Conservation (phyloP, 352 stramenopile genomes). For the Pythium rhizo-oryzae region DNA sequence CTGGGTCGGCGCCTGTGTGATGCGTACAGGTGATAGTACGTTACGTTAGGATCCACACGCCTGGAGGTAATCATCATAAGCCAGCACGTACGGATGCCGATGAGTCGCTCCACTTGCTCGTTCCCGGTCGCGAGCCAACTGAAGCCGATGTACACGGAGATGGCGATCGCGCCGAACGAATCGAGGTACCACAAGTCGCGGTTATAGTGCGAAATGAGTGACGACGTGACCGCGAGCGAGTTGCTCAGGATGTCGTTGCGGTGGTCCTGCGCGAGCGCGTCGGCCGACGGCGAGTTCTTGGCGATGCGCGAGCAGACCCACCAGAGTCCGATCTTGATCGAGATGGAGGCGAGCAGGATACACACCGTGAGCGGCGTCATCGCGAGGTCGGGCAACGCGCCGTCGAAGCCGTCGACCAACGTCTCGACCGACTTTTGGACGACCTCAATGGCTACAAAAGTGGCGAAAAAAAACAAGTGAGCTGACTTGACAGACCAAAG, state of each 20-base stretch:
- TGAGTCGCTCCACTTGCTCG: constrained; percentile 93
- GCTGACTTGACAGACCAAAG: too few relatives aligned
- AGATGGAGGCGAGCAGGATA: constrained; percentile 73
- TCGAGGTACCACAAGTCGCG: constrained; percentile 93
- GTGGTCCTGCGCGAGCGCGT: constrained; percentile 93
- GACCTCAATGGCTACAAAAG: constrained; percentile 89
- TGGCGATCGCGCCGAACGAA: constrained; percentile 93
- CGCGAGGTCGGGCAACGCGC: constrained; percentile 63
- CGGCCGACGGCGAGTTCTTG: constrained; percentile 66
- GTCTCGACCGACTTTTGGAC: constrained; percentile 92
- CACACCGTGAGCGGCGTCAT: constrained; percentile 67
- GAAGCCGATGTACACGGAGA: constrained; percentile 96
- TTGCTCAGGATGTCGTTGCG: constrained; percentile 98
- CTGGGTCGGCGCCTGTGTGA: constrained; percentile 12
- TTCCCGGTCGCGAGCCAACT: constrained; percentile 96
- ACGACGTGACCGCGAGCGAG: constrained; percentile 87
- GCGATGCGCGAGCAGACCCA: constrained; percentile 75
- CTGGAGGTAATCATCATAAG: too few relatives aligned
- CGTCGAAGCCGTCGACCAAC: constrained; percentile 71
- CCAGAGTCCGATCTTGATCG: constrained; percentile 86
- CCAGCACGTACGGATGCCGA: constrained; percentile 83
- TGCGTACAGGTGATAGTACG: too few relatives aligned
- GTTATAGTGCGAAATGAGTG: constrained; percentile 59
- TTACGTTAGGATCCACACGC: not conserved
- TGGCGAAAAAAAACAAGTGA: not conserved